Evolutionary conservation across 805 yeast genomes (phyloP).

Genomic region (Tetrapisispora iriomotensis): DNA sequence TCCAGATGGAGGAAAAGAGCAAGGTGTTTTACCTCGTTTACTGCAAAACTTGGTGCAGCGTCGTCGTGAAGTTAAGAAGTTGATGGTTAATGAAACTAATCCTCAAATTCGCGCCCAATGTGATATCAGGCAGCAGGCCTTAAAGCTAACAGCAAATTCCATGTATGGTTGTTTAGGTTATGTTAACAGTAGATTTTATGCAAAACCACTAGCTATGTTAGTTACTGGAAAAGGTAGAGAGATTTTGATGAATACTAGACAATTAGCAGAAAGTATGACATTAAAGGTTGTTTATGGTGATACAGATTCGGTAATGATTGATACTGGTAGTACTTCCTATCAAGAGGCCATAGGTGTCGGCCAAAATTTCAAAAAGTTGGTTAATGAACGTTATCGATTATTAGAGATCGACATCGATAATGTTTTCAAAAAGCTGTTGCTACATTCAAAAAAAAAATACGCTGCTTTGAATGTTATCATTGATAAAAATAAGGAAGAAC

Average conservation of each 20-base stretch:
- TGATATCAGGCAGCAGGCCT: slow-evolving; percentile 92
- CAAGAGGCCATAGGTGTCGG: slow-evolving; percentile 76
- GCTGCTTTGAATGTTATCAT: slow-evolving; percentile 71
- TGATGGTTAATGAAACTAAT: slow-evolving; percentile 66
- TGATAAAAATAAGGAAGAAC: slow-evolving; percentile 46
- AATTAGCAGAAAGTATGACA: slow-evolving; percentile 76
- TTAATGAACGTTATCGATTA: slow-evolving; percentile 77
- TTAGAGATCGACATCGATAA: slow-evolving; percentile 94
- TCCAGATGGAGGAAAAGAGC: slow-evolving; percentile 48
- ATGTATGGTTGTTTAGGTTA: slow-evolving; percentile 98
- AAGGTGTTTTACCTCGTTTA: slow-evolving; percentile 82
- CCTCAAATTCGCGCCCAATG: slow-evolving; percentile 66
- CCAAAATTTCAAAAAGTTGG: slow-evolving; percentile 69
- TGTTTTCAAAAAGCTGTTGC: slow-evolving; percentile 70
- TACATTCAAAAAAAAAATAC: slow-evolving; percentile 95
- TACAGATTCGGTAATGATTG: slow-evolving; percentile 98
- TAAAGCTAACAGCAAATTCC: slow-evolving; percentile 96
- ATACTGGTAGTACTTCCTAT: slow-evolving; percentile 64
- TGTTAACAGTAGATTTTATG: slow-evolving; percentile 84
- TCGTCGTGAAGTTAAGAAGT: slow-evolving; percentile 84
- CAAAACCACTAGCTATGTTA: slow-evolving; percentile 90
- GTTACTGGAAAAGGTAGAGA: slow-evolving; percentile 95
- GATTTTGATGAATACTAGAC: slow-evolving; percentile 84
- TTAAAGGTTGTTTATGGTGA: slow-evolving; percentile 93
- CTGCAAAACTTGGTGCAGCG: slow-evolving; percentile 77